Evolutionary conservation across 2,329 filamentous ascomycete genomes (phyloP).

Genomic region (Trichophyton benhamiae): DNA sequence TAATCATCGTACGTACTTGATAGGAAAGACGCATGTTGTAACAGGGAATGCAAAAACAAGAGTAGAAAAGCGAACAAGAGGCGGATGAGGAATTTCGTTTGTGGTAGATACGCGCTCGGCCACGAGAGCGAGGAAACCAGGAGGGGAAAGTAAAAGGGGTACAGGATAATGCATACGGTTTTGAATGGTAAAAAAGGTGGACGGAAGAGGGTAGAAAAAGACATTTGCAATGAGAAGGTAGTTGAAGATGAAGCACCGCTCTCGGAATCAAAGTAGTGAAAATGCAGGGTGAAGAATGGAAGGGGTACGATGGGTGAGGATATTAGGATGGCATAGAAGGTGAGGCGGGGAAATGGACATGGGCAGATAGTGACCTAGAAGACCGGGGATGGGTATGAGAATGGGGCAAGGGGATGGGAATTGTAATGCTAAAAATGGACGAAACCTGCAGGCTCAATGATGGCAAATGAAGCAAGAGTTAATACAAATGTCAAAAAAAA

Average conservation of each 20-base stretch:
- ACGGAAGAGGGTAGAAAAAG: not conserved
- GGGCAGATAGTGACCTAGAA: not conserved
- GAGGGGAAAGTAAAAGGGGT: not conserved
- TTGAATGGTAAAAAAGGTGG: not conserved
- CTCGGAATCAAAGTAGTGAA: too few species aligned
- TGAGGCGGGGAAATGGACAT: not conserved
- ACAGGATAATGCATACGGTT: not conserved
- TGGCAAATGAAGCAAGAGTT: not conserved
- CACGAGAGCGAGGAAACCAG: not conserved
- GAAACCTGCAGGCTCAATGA: constrained; percentile 2
- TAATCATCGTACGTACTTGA: not conserved
- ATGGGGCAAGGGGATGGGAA: not conserved
- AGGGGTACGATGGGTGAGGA: too few species aligned
- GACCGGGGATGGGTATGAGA: not conserved
- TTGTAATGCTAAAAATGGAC: not conserved
- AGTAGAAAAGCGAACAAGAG: not conserved
- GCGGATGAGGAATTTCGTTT: not conserved
- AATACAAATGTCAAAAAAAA: constrained; percentile 6
- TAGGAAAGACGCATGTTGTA: not conserved
- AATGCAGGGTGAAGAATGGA: too few species aligned
- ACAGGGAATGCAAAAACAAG: not conserved
- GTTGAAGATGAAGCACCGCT: too few species aligned
- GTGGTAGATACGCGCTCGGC: not conserved
- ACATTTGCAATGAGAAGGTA: too few species aligned
- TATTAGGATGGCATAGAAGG: not conserved